Evolutionary conservation across 2,329 filamentous ascomycete genomes (phyloP).

Genomic region (Colletotrichum tanaceti): DNA sequence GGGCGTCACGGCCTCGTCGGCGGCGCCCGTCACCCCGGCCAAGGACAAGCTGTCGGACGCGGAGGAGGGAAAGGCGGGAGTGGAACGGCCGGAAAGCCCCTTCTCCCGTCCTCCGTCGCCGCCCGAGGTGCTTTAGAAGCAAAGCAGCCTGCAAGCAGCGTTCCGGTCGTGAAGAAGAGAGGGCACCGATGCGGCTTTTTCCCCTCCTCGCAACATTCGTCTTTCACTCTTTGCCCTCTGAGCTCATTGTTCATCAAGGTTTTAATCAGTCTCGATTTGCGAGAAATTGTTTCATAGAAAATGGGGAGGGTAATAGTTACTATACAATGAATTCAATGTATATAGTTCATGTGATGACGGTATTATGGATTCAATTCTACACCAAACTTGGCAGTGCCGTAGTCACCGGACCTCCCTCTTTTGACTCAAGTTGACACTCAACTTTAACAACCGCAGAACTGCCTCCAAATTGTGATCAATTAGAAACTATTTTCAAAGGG

Average conservation of each 20-base stretch:
- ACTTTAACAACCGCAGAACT: no score
- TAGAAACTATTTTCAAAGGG: no score
- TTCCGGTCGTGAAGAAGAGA: not conserved
- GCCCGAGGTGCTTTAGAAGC: constrained; percentile 20
- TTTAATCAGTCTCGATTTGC: not conserved
- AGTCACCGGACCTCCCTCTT: no score
- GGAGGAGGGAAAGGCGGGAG: constrained; percentile 7
- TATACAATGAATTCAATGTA: not conserved
- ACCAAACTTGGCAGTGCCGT: no score
- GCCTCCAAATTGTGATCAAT: no score
- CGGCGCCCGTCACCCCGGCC: not conserved
- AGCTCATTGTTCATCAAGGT: not conserved
- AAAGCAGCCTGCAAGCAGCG: not conserved
- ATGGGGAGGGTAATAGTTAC: no score
- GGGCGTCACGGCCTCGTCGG: constrained; percentile 12
- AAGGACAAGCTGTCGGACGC: constrained; percentile 1
- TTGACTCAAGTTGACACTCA: no score
- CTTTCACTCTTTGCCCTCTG: not conserved
- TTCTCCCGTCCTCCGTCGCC: constrained; percentile 1
- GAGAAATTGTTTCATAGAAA: not conserved
- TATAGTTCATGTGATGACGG: not conserved
- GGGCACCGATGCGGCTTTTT: not conserved
- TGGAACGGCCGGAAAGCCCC: constrained; percentile 6
- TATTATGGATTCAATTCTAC: no score
- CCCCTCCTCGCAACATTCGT: not conserved